Evolutionary conservation across 768 basidiomycete species (phyloP).

Genomic region (Saitozyma podzolica): DNA sequence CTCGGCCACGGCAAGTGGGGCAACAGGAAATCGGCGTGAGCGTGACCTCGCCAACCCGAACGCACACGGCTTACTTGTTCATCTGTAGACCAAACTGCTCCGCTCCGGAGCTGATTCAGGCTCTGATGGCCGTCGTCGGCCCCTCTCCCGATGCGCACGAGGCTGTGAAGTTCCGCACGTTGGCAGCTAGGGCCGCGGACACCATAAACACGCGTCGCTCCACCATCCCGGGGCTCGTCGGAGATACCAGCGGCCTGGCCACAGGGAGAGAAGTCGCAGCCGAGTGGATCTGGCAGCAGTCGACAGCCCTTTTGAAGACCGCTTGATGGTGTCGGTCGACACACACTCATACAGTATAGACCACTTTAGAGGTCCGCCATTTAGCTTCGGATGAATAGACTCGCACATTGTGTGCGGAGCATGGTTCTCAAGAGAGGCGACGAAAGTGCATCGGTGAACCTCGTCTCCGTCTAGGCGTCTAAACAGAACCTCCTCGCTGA

Average conservation of each 20-base stretch:
- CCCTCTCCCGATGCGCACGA: background rate
- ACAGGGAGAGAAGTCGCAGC: constrained; percentile 14
- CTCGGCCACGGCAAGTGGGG: constrained; percentile 21
- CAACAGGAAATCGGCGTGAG: constrained; percentile 17
- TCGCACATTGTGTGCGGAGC: too few relatives aligned
- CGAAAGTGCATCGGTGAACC: too few relatives aligned
- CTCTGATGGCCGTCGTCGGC: constrained; percentile 13
- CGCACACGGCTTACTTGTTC: too few relatives aligned
- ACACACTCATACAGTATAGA: background rate
- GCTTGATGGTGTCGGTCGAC: background rate
- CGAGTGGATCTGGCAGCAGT: constrained; percentile 8
- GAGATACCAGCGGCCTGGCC: background rate
- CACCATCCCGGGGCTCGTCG: background rate
- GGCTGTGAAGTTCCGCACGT: background rate
- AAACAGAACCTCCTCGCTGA: background rate
- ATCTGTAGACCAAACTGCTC: background rate
- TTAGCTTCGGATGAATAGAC: too few relatives aligned
- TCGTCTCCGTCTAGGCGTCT: background rate
- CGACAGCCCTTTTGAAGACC: background rate
- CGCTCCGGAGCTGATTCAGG: constrained; percentile 2
- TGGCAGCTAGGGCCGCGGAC: background rate
- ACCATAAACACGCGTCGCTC: background rate
- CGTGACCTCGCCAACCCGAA: constrained; percentile 2
- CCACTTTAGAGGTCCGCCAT: background rate
- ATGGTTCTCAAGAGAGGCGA: too few relatives aligned